A percentile compares a stretch with the other conserved stretches of the same genome.
These are phyloP conservation scores for Globisporangium canariense DNA, from an alignment of 352 stramenopile species.

Conservation along the genomic window DNA sequence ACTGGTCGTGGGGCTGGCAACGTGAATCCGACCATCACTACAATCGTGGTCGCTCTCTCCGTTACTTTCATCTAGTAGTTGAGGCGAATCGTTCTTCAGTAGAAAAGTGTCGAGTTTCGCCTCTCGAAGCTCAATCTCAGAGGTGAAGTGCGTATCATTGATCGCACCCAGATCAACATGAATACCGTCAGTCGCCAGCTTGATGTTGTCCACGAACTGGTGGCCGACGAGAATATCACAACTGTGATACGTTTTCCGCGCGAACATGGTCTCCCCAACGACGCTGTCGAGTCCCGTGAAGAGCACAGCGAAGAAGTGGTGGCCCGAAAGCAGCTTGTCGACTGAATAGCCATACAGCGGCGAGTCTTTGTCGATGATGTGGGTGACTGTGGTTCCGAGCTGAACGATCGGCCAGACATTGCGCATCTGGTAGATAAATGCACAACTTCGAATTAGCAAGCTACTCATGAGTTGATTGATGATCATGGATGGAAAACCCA, in stretches of 20 bases:
- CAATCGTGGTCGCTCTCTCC: background rate
- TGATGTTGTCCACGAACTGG: conserved; percentile 66
- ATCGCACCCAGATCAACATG: conserved; percentile 56
- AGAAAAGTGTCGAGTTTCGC: conserved; percentile 57
- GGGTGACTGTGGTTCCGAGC: conserved; percentile 47
- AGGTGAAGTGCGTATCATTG: conserved; percentile 41
- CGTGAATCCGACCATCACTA: background rate
- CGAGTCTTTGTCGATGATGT: conserved; percentile 57
- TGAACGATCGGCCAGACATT: conserved; percentile 67
- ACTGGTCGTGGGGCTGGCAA: background rate
- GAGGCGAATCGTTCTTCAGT: conserved; percentile 36
- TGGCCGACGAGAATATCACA: conserved; percentile 58
- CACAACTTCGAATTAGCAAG: no score
- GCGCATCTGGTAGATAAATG: conserved; percentile 24
- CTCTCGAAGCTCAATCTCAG: conserved; percentile 26
- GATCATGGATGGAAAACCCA: background rate
- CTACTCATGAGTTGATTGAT: background rate
- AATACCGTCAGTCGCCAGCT: conserved; percentile 40
- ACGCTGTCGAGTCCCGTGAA: conserved; percentile 52
- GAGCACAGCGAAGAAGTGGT: conserved; percentile 52
- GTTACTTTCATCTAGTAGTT: background rate
- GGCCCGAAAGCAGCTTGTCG: conserved; percentile 42
- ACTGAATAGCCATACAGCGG: conserved; percentile 40
- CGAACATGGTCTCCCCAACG: conserved; percentile 55
- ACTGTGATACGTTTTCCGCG: conserved; percentile 53